Conservation (phyloP, 805 yeast genomes). For the Candida xyloterini region DNA sequence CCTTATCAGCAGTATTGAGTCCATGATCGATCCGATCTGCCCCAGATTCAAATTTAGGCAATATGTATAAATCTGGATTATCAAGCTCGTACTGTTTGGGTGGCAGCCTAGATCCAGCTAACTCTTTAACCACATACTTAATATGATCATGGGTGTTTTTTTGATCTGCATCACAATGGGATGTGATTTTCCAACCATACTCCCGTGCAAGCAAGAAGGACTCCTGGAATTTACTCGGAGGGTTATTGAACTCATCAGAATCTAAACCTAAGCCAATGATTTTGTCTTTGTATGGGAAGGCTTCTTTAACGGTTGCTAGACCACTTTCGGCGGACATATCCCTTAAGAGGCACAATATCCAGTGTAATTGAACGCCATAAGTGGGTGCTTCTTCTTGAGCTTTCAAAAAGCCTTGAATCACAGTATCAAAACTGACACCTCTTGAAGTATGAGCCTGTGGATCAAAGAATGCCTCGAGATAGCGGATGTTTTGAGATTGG, state of each 20-base stretch:
- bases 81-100: slow-evolving; percentile 33
- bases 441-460: slow-evolving; percentile 48
- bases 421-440: slow-evolving; percentile 37
- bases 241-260: slow-evolving; percentile 43
- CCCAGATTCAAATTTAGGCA: slow-evolving; percentile 13
- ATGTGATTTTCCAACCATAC: slow-evolving; percentile 37
- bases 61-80: slow-evolving; percentile 20
- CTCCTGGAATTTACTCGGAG: slow-evolving; percentile 40
- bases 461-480: slow-evolving; percentile 46
- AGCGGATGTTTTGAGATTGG: slow-evolving; percentile 38
- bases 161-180: slow-evolving; percentile 48
- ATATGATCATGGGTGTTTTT: slow-evolving; percentile 42
- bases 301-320: slow-evolving; percentile 34
- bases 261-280: slow-evolving; percentile 46
- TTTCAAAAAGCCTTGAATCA: slow-evolving; percentile 38
- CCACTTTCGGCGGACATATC: slow-evolving; percentile 42
- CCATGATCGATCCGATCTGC: slow-evolving; percentile 48
- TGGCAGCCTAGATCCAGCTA: slow-evolving; percentile 17
- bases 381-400: slow-evolving; percentile 40
- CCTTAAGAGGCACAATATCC: slow-evolving; percentile 45
- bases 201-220: slow-evolving; percentile 35
- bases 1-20: slow-evolving; percentile 36
- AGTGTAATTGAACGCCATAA: slow-evolving; percentile 39
- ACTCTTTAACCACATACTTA: slow-evolving; percentile 17
- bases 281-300: slow-evolving; percentile 32